A percentile compares a stretch with the other conserved stretches of the same genome.
Conservation (phyloP, 2,329 filamentous ascomycete genomes). For the Aspergillus costaricaensis region DNA sequence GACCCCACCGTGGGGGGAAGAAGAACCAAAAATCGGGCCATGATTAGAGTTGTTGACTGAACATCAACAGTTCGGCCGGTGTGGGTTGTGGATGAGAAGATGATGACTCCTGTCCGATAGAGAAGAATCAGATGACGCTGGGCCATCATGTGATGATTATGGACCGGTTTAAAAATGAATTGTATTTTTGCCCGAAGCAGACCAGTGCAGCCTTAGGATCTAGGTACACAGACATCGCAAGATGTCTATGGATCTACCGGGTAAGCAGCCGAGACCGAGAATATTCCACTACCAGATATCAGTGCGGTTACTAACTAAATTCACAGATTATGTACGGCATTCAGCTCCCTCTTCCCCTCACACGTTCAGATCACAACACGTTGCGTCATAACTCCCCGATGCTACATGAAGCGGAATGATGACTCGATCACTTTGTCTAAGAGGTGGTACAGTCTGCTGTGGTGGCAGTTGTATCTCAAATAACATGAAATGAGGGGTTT, state of each 20-base stretch:
- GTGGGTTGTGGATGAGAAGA: not conserved
- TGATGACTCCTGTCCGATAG: too few species aligned
- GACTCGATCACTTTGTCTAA: not conserved
- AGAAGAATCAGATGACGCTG: not conserved
- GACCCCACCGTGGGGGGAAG: not conserved
- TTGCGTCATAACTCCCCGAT: not conserved
- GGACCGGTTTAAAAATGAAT: not conserved
- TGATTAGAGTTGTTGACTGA: not conserved
- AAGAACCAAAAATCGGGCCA: not conserved
- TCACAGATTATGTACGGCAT: not conserved
- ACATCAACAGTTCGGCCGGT: not conserved
- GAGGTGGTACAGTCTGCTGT: not conserved
- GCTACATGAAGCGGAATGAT: not conserved
- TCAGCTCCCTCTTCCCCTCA: not conserved
- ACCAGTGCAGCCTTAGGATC: not conserved
- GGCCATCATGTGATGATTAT: slow-evolving; percentile 1
- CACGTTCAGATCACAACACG: not conserved
- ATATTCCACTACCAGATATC: not conserved
- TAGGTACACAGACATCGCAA: not conserved
- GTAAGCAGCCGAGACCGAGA: not conserved
- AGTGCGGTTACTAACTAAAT: not conserved
- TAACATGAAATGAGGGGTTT: not conserved
- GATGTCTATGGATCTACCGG: not conserved
- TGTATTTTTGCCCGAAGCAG: not conserved
- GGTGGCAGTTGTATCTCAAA: not conserved